Conservation (phyloP, 1,284 basidiomycete species). For the Baeospora myosura region DNA sequence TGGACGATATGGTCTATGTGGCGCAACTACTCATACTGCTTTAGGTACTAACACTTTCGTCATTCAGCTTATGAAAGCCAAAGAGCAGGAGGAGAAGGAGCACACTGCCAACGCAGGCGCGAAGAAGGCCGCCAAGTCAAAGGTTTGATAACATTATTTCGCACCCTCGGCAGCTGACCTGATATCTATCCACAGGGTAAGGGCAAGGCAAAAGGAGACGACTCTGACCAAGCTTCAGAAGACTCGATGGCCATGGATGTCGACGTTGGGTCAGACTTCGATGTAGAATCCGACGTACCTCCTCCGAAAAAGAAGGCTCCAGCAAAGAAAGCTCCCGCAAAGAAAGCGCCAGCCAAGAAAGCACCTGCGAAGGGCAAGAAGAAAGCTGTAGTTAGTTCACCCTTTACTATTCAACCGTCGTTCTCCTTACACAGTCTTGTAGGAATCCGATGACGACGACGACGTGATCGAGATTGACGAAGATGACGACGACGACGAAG, state of each 20-base stretch:
- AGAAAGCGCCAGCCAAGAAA: slow-evolving; percentile 16
- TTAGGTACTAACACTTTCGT: no score
- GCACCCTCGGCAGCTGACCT: slow-evolving; percentile 2
- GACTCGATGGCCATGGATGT: slow-evolving; percentile 79
- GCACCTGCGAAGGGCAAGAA: slow-evolving; percentile 25
- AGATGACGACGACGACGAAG: slow-evolving; percentile 53
- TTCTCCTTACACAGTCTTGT: slow-evolving; percentile 14
- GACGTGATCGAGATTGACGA: slow-evolving; percentile 40
- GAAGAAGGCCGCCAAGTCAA: slow-evolving; percentile 29
- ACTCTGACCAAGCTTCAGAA: slow-evolving; percentile 49
- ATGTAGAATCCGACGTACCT: slow-evolving; percentile 42
- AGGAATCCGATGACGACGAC: slow-evolving; percentile 48
- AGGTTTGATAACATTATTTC: slow-evolving; percentile 24
- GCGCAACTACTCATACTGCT: slow-evolving; percentile 2
- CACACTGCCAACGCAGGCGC: slow-evolving; percentile 45
- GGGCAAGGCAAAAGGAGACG: slow-evolving; percentile 42
- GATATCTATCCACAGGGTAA: slow-evolving; percentile 27
- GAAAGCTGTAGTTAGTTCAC: slow-evolving; percentile 28
- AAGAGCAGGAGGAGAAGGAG: slow-evolving; percentile 57
- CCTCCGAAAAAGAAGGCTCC: slow-evolving; percentile 45
- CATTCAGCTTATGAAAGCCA: slow-evolving; percentile 54
- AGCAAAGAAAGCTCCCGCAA: slow-evolving; percentile 37
- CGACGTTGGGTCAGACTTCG: slow-evolving; percentile 46
- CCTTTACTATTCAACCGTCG: background rate
- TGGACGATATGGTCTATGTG: slow-evolving; percentile 62